A percentile compares a stretch with the other conserved stretches of the same genome.
These are phyloP conservation scores for Fusarium pseudocircinatum DNA, from an alignment of 2,329 filamentous ascomycete genomes.

Conservation along the genomic window DNA sequence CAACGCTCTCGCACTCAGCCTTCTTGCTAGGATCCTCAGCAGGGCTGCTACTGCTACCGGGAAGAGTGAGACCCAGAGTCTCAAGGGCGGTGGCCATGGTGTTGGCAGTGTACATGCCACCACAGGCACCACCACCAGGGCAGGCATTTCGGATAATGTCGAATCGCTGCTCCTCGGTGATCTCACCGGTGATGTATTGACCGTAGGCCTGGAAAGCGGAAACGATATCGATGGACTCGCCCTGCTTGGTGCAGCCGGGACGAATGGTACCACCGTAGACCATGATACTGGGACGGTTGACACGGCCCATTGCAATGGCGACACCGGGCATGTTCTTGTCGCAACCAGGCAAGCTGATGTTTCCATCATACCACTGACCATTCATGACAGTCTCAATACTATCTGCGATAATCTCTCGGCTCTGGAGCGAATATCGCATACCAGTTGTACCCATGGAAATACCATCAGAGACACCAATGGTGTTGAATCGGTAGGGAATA, in stretches of 20 bases:
- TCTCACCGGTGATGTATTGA: slow-evolving; percentile 90
- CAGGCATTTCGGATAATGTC: slow-evolving; percentile 96
- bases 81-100: slow-evolving; percentile 93
- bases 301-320: slow-evolving; percentile 90
- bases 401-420: slow-evolving; percentile 95
- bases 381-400: slow-evolving; percentile 99
- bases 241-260: slow-evolving; percentile 83
- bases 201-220: slow-evolving; percentile 98
- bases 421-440: slow-evolving; percentile 96
- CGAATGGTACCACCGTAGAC: slow-evolving; percentile 96
- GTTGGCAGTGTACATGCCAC: slow-evolving; percentile 93
- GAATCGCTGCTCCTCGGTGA: slow-evolving; percentile 89
- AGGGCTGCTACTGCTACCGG: slow-evolving; percentile 82
- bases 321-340: slow-evolving; percentile 99
- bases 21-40: slow-evolving; percentile 78
- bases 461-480: slow-evolving; percentile 94
- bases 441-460: slow-evolving; percentile 99
- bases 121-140: slow-evolving; percentile 71
- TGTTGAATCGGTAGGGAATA: slow-evolving; percentile 98
- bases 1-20: slow-evolving; percentile 76
- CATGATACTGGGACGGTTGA: slow-evolving; percentile 96
- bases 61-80: slow-evolving; percentile 88
- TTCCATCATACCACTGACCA: slow-evolving; percentile 98
- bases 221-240: slow-evolving; percentile 88
- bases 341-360: slow-evolving; percentile 95